phyloP scores from a whole-genome alignment of 495 filamentous ascomycete species.

The Penicillium alfredii region DNA sequence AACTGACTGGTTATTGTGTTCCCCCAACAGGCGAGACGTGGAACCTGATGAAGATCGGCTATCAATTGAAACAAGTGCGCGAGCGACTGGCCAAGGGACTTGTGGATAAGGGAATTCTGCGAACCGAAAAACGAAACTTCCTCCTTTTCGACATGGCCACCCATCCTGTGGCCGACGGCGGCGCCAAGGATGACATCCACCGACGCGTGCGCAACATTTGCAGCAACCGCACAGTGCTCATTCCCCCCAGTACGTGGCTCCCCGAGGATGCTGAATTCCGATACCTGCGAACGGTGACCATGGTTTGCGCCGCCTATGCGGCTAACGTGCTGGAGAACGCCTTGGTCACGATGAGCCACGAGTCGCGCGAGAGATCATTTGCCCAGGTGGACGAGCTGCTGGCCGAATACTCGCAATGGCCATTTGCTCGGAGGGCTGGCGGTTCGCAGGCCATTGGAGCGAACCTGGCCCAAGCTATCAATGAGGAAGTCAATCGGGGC shows the following conservation, averaged over 20 bases:
- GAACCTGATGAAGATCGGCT: conserved; percentile 99
- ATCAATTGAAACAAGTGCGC: conserved; percentile 98
- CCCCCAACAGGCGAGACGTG: conserved; percentile 79
- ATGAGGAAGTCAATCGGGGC: conserved; percentile 75
- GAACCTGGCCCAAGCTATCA: conserved; percentile 82
- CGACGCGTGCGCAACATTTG: conserved; percentile 86
- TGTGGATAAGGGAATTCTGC: conserved; percentile 96
- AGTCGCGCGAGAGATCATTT: conserved; percentile 88
- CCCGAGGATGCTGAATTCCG: conserved; percentile 92
- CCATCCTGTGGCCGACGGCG: conserved; percentile 94
- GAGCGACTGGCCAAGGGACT: conserved; percentile 97
- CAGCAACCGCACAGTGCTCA: conserved; percentile 87
- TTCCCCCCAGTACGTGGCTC: conserved; percentile 75
- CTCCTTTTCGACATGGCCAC: conserved; percentile 99
- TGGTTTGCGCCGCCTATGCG: conserved; percentile 97
- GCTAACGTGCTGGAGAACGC: conserved; percentile 98
- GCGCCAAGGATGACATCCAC: conserved; percentile 95
- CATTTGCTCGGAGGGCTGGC: conserved; percentile 75
- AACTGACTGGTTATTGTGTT: conserved; percentile 18
- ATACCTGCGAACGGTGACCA: conserved; percentile 81
- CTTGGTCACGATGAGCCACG: conserved; percentile 86
- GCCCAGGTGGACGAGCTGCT: conserved; percentile 94
- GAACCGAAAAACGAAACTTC: conserved; percentile 98
- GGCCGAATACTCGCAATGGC: conserved; percentile 94
- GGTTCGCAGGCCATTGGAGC: conserved; percentile 78